Evolutionary conservation across 1,284 basidiomycete genomes (phyloP), one percentile per base, ranked within the genome.

Genomic region (Apiotrichum laibachii): DNA sequence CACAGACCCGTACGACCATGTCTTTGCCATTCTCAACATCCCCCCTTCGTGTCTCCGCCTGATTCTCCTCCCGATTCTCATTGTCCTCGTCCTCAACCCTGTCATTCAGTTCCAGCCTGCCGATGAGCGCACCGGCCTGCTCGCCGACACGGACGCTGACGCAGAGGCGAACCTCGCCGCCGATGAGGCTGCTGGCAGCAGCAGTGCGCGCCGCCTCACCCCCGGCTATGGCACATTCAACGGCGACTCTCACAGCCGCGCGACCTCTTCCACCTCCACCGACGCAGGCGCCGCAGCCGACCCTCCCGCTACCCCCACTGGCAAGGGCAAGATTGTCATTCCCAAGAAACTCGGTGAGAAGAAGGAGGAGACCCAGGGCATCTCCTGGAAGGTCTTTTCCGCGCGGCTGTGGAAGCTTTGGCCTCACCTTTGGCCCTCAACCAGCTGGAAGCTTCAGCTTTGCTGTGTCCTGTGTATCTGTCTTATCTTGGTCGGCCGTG

Each of bases 351-450:
- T 77, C 15, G 75, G 75, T 2, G 62, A 63, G 49, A 68, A 67
- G 50, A 62, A 70, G 53, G 68, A 70, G 1, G 69, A 72, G 33
- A 62, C 64, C 33, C 60, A 60, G 43, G 62, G 60, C 16, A 46
- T 62, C 19, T 60, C 66, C 5, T 72, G 69, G 65, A 62, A 60
- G 18, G 71, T 69, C 39, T 67, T 71, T 48, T 63, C 61, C 54
- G 56, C 55, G 11, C 67, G 73, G 21, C 64, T 75, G 40, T 67
- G 65, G 49, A 70, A 69, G 55, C 63, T 77, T 5, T 54, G 67
- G 8, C 69, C 70, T 0, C 67, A 69, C 50, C 70, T 77, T 16
- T 77, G 75, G 75, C 75, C 75, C 10, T 73, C 75, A 18, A 74
- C 71, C 4, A 68, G 61, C 50, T 56, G 55, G 40, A 66, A 66